These are phyloP conservation scores for Neophaeococcomyces aloes DNA, from an alignment of 2,329 filamentous ascomycete species.

Conservation along the genomic window DNA sequence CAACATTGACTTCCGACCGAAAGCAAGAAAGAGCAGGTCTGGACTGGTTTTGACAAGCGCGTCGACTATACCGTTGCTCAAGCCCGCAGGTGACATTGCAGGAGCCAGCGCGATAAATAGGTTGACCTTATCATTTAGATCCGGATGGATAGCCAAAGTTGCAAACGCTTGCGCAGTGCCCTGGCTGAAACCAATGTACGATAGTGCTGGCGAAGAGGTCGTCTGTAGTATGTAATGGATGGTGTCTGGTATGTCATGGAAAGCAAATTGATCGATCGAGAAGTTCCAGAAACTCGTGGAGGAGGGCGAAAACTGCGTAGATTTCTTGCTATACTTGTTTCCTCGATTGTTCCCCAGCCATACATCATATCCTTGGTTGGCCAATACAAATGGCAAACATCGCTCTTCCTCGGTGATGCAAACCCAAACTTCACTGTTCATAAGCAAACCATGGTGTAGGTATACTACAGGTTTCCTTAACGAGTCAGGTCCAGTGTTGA, in stretches of 20 bases:
- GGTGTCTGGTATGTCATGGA: slow-evolving; percentile 91
- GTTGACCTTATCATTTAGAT: slow-evolving; percentile 83
- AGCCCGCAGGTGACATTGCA: slow-evolving; percentile 87
- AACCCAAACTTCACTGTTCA: slow-evolving; percentile 99
- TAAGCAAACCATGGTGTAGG: slow-evolving; percentile 87
- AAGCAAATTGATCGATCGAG: slow-evolving; percentile 95
- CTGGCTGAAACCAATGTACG: slow-evolving; percentile 95
- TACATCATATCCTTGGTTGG: slow-evolving; percentile 87
- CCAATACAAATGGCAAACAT: slow-evolving; percentile 77
- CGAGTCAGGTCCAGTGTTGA: slow-evolving; percentile 61
- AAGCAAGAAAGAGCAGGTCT: slow-evolving; percentile 81
- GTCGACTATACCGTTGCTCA: slow-evolving; percentile 84
- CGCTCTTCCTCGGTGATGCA: slow-evolving; percentile 77
- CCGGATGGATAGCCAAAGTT: slow-evolving; percentile 80
- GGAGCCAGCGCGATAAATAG: slow-evolving; percentile 93
- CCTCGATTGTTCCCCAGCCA: slow-evolving; percentile 97
- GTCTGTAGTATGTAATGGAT: slow-evolving; percentile 84
- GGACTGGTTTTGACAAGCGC: slow-evolving; percentile 88
- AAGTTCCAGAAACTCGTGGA: slow-evolving; percentile 87
- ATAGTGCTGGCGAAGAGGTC: slow-evolving; percentile 71
- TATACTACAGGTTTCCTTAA: slow-evolving; percentile 79
- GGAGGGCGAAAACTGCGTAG: slow-evolving; percentile 61
- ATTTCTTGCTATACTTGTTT: slow-evolving; percentile 99
- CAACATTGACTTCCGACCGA: slow-evolving; percentile 82
- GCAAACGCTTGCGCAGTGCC: slow-evolving; percentile 96